Conservation (phyloP, 129 eudicot species). For the Ambrosia artemisiifolia region DNA sequence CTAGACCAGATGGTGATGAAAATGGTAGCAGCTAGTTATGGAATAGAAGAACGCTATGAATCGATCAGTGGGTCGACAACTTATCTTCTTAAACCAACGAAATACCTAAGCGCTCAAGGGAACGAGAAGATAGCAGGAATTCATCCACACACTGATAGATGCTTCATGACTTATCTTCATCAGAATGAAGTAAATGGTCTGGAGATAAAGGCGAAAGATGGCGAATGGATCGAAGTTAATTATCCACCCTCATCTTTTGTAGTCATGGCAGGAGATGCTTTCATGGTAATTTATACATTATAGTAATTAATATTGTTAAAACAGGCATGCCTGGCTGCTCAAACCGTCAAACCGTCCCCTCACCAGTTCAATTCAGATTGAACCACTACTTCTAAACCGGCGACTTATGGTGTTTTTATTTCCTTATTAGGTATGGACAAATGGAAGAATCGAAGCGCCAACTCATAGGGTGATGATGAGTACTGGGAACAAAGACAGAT, state of each 20-base stretch:
- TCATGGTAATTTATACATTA: constrained; percentile 27
- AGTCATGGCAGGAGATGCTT: constrained; percentile 61
- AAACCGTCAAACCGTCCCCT: no score
- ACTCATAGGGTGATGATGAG: constrained; percentile 42
- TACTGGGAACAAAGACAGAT: constrained; percentile 39
- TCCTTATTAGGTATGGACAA: constrained; percentile 47
- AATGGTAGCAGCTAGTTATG: constrained; percentile 45
- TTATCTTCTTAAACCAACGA: constrained; percentile 40
- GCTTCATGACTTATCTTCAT: constrained; percentile 45
- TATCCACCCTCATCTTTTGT: constrained; percentile 45
- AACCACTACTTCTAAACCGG: no score
- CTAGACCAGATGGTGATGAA: constrained; percentile 42
- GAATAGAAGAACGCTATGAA: constrained; percentile 39
- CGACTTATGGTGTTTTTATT: not conserved
- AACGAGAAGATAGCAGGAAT: constrained; percentile 33
- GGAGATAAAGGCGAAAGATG: constrained; percentile 42
- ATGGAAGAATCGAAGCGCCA: constrained; percentile 49
- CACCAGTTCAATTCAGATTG: no score
- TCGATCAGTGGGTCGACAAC: constrained; percentile 24
- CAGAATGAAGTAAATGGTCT: constrained; percentile 44
- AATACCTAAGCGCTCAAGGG: constrained; percentile 26
- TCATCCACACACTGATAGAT: constrained; percentile 49
- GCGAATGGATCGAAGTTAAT: constrained; percentile 43
- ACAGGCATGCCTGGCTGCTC: no score
- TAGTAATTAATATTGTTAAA: not conserved